phyloP scores from a whole-genome alignment of 306 rosid genomes.

The Crotalaria pallida region DNA sequence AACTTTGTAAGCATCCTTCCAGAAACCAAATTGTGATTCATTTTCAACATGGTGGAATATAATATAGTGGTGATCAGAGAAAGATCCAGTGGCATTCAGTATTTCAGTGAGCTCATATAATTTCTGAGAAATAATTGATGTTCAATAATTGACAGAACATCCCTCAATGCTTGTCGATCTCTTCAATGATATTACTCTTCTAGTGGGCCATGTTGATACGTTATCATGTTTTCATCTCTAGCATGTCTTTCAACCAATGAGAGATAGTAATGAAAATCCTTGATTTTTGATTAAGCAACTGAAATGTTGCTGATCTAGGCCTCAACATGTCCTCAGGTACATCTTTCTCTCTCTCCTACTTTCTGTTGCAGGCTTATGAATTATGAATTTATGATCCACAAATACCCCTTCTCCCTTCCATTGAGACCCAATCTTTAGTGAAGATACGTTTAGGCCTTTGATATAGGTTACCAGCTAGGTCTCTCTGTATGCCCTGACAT shows the following conservation, averaged over 20 bases:
- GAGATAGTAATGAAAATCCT: not conserved
- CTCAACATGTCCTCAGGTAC: constrained; percentile 42
- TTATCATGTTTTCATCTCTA: constrained; percentile 11
- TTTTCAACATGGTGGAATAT: constrained; percentile 26
- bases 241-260: constrained; percentile 16
- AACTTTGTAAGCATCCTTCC: constrained; percentile 22
- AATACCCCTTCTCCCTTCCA: constrained; percentile 15
- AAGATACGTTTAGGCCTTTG: not conserved
- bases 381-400: not conserved
- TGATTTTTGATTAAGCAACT: constrained; percentile 14
- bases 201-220: constrained; percentile 26
- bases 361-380: not conserved
- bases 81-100: not conserved
- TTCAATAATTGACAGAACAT: too few relatives aligned
- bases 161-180: not conserved
- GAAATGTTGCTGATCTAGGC: constrained; percentile 24
- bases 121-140: constrained; percentile 5
- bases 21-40: constrained; percentile 8
- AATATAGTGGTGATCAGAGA: constrained; percentile 1
- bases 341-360: not conserved
- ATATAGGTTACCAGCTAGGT: not conserved
- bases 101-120: constrained; percentile 11
- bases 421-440: not conserved
- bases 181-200: constrained; percentile 17
- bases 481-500: not conserved